Conservation (phyloP, 495 filamentous ascomycete species). For the Penicillium turbatum region DNA sequence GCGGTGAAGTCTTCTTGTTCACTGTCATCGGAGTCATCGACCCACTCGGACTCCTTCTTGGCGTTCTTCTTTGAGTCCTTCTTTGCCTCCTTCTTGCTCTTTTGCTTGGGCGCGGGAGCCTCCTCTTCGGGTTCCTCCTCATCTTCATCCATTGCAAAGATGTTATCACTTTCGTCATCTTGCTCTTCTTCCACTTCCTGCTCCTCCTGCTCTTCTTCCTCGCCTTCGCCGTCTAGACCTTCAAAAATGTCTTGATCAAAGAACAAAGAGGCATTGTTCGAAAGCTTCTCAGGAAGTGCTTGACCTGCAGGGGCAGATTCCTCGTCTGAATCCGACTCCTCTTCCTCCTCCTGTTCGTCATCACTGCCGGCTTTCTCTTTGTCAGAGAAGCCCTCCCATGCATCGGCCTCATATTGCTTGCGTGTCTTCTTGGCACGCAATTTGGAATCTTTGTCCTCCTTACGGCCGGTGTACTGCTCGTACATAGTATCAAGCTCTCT, state of each 20-base stretch:
- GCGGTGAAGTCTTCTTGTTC: slow-evolving; percentile 61
- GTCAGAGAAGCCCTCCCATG: slow-evolving; percentile 88
- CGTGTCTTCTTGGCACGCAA: slow-evolving; percentile 83
- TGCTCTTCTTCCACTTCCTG: slow-evolving; percentile 34
- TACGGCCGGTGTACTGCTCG: slow-evolving; percentile 75
- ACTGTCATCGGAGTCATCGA: slow-evolving; percentile 43
- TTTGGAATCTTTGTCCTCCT: slow-evolving; percentile 74
- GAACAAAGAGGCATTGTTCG: slow-evolving; percentile 79
- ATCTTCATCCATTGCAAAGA: slow-evolving; percentile 22
- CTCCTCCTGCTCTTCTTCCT: slow-evolving; percentile 34
- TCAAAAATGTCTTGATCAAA: slow-evolving; percentile 96
- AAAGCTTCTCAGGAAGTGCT: slow-evolving; percentile 54
- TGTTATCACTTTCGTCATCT: slow-evolving; percentile 42
- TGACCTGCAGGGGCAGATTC: slow-evolving; percentile 48
- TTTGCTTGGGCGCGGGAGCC: slow-evolving; percentile 9
- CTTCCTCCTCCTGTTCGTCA: slow-evolving; percentile 56
- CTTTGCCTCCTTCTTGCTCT: slow-evolving; percentile 14
- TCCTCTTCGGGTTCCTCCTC: slow-evolving; percentile 12
- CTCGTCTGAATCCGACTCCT: slow-evolving; percentile 34
- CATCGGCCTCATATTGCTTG: slow-evolving; percentile 75
- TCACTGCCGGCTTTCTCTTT: slow-evolving; percentile 49
- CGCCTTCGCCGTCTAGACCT: slow-evolving; percentile 58
- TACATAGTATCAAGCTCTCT: slow-evolving; percentile 82
- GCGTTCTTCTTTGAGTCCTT: slow-evolving; percentile 22
- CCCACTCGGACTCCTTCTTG: slow-evolving; percentile 55